phyloP scores from a whole-genome alignment of 169 alveolate species.

The Sarcocystis neurona region DNA sequence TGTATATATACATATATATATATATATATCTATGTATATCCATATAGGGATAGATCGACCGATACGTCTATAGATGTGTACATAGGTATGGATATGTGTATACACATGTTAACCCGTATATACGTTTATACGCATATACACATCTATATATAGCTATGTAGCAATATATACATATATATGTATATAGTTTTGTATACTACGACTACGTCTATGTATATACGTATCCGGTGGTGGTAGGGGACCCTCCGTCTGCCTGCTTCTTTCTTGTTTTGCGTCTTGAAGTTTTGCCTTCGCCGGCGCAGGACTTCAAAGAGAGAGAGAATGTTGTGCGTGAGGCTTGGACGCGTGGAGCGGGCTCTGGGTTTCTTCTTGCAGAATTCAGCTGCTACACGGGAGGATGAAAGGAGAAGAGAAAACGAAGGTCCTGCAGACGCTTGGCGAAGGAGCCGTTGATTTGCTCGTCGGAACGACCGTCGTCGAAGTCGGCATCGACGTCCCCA shows the following conservation, averaged over 20 bases:
- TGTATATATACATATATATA: neutral
- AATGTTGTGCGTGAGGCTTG: neutral
- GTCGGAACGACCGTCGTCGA: conserved; percentile 58
- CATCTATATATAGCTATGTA: too few relatives aligned
- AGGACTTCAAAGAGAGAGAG: too few relatives aligned
- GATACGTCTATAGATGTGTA: too few relatives aligned
- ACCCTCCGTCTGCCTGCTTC: too few relatives aligned
- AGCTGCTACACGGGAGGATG: conserved; percentile 49
- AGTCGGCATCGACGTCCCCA: conserved; percentile 55
- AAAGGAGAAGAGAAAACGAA: neutral
- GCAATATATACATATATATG: neutral
- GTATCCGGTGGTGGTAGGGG: neutral
- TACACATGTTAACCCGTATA: too few relatives aligned
- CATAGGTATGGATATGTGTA: too few relatives aligned
- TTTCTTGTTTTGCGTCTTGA: too few relatives aligned
- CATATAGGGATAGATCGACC: too few relatives aligned
- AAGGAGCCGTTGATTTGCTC: conserved; percentile 16
- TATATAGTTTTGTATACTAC: neutral
- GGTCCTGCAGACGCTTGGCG: neutral
- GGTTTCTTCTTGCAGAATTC: neutral
- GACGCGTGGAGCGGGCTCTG: neutral
- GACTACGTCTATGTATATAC: neutral
- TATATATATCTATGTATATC: too few relatives aligned
- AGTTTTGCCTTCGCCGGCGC: too few relatives aligned
- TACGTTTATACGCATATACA: too few relatives aligned